Evolutionary conservation across 192 early-diverging fungal genomes (phyloP).

Genomic region (Dissophora ornata): DNA sequence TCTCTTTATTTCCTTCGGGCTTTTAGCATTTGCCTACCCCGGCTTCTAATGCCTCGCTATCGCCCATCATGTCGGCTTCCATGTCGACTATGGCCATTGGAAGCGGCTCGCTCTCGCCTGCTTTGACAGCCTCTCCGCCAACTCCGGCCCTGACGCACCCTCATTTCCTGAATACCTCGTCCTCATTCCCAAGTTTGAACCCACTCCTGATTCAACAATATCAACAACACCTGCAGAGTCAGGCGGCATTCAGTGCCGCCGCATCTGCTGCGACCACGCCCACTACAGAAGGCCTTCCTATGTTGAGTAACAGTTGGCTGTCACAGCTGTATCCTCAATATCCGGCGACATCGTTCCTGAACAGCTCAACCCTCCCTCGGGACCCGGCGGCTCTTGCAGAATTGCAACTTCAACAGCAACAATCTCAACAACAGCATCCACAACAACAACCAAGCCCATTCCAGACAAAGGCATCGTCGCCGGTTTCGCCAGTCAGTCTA

Average conservation of each 20-base stretch:
- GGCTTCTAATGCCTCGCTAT: conserved; percentile 25
- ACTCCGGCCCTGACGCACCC: conserved; percentile 34
- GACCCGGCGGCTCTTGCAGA: conserved; percentile 13
- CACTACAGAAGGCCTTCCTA: not conserved
- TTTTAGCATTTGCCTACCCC: conserved; percentile 31
- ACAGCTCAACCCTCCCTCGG: not conserved
- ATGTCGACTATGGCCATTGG: conserved; percentile 6
- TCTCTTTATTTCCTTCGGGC: no score
- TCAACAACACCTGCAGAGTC: conserved; percentile 40
- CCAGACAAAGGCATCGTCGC: conserved; percentile 1
- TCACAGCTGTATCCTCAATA: conserved; percentile 24
- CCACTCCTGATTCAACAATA: conserved; percentile 44
- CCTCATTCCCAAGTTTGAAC: conserved; percentile 6
- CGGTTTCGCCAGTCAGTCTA: conserved; percentile 6
- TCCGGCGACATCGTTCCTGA: conserved; percentile 10
- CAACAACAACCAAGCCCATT: conserved; percentile 7
- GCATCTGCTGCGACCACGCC: conserved; percentile 2
- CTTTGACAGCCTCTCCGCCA: conserved; percentile 48
- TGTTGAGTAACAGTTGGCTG: conserved; percentile 13
- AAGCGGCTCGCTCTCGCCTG: conserved; percentile 31
- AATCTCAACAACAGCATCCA: conserved; percentile 23
- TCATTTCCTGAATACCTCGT: conserved; percentile 15
- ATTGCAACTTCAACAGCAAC: conserved; percentile 19
- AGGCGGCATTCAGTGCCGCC: conserved; percentile 11
- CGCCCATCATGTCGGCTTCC: conserved; percentile 16